Base-by-base conservation (phyloP, 1,139 yeast genomes). In the Yueomyces sp. region DNA sequence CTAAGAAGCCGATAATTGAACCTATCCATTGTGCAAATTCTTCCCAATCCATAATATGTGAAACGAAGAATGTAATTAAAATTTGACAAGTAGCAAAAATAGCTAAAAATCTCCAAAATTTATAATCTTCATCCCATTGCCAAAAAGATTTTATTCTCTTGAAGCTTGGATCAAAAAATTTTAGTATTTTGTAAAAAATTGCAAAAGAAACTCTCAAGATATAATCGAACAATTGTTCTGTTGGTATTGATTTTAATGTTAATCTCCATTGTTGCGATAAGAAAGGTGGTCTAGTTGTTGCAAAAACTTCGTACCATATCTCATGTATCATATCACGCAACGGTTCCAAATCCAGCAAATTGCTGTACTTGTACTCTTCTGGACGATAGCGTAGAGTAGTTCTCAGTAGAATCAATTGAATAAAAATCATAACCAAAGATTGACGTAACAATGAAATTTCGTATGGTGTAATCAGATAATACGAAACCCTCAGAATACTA, bases 401-500 rank as follows among this genome's bases (percentile, higher is more conserved):
- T 47, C 73, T 72, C 37, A 87, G 63, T 43, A 87, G 62, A 0
- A 81, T 60, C 39, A 75, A 54, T 54, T 87, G 96, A 39, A 85
- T 81, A 47, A 74, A 68, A 28, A 86, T 70, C 95, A 85, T 87
- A 27, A 83, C 73, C 38, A 82, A 57, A 36, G 93, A 76, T 58
- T 87, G 96, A 46, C 89, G 64, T 38, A 86, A 66, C 36, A 87
- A 62, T 2, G 94, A 75, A 19, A 74, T 62, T 57, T 87, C 96
- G 59, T 79, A 87, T 0, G 95, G 95, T 38, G 80, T 73, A 42
- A 86, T 78, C 48, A 80, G 63, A 64, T 81, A 87, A 65, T 84
- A 87, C 43, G 78, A 75, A 26, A 87, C 78, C 48, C 94, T 70
- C 38, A 86, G 64, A 4, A 80, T 75, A 40, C 86, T 75, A 1